Percentiles rank a stretch among this genome's conserved stretches.
These are phyloP conservation scores for Paraurostyla sp. DNA, from an alignment of 73 alveolate genomes.

Conservation along the genomic window DNA sequence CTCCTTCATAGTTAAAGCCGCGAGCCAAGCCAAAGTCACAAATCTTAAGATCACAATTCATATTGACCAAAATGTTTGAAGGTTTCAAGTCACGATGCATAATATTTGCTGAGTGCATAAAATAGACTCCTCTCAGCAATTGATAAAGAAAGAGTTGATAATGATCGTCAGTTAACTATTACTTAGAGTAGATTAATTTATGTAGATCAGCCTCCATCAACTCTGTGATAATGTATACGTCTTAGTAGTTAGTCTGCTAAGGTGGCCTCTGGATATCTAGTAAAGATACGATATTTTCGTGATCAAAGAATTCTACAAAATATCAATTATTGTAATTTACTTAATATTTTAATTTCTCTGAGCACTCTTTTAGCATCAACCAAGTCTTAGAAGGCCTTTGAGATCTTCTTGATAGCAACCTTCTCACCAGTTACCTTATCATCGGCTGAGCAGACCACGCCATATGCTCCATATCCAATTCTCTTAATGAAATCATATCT, in stretches of 20 bases:
- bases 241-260: slow-evolving; percentile 75
- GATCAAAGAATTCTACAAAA: slow-evolving; percentile 79
- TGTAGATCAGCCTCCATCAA: slow-evolving; percentile 91
- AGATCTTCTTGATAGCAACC: slow-evolving; percentile 80
- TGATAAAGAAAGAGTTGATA: slow-evolving; percentile 81
- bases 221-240: slow-evolving; percentile 84
- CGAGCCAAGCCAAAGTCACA: slow-evolving; percentile 85
- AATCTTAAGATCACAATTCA: slow-evolving; percentile 75
- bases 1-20: slow-evolving; percentile 66
- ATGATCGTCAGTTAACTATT: slow-evolving; percentile 81
- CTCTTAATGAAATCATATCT: slow-evolving; percentile 71
- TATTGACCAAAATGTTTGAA: slow-evolving; percentile 55
- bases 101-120: slow-evolving; percentile 86
- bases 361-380: slow-evolving; percentile 92
- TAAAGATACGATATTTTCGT: slow-evolving; percentile 89
- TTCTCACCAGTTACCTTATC: slow-evolving; percentile 68
- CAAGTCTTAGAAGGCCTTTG: slow-evolving; percentile 91
- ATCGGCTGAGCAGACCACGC: slow-evolving; percentile 80
- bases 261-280: slow-evolving; percentile 89
- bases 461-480: slow-evolving; percentile 88
- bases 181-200: slow-evolving; percentile 81
- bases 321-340: background rate
- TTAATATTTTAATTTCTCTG: slow-evolving; percentile 85
- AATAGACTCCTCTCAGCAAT: slow-evolving; percentile 82
- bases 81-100: slow-evolving; percentile 91